phyloP scores from a whole-genome alignment of 768 basidiomycete species.

The Termitomyces sp. region DNA sequence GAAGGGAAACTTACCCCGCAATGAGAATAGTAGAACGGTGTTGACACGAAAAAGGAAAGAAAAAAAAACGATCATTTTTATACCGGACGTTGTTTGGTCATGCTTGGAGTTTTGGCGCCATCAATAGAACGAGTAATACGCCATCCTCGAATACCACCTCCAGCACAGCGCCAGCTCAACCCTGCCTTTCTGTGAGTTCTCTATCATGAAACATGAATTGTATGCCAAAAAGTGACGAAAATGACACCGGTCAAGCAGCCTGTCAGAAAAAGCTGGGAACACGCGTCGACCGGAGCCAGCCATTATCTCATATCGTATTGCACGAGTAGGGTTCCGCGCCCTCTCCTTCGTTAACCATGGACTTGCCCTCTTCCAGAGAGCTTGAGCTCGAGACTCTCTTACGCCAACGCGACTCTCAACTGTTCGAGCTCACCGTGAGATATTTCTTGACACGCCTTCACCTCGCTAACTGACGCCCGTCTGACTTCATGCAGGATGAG shows the following conservation, averaged over 20 bases:
- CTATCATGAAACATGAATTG: not conserved
- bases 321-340: conserved; percentile 6
- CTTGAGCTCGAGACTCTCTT: conserved; percentile 77
- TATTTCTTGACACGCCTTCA: conserved; percentile 1
- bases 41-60: not conserved
- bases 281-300: conserved; percentile 4
- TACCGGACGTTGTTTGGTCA: conserved; percentile 13
- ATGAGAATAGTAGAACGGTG: not conserved
- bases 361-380: conserved; percentile 70
- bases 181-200: conserved; percentile 4
- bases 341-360: conserved; percentile 39
- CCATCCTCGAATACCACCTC: not conserved
- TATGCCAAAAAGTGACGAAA: not conserved
- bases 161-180: not conserved
- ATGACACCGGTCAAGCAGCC: not conserved
- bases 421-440: conserved; percentile 70
- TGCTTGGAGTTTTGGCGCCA: conserved; percentile 10
- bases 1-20: conserved; percentile 20
- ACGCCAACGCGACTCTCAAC: conserved; percentile 70
- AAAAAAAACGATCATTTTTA: conserved; percentile 8
- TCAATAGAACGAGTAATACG: conserved; percentile 7
- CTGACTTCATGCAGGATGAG: conserved; percentile 55
- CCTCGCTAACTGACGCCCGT: conserved; percentile 6
- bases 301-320: conserved; percentile 5
- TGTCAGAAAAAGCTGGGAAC: not conserved